phyloP scores from a whole-genome alignment of 164 flowering plant genomes.

The Saururus chinensis region DNA sequence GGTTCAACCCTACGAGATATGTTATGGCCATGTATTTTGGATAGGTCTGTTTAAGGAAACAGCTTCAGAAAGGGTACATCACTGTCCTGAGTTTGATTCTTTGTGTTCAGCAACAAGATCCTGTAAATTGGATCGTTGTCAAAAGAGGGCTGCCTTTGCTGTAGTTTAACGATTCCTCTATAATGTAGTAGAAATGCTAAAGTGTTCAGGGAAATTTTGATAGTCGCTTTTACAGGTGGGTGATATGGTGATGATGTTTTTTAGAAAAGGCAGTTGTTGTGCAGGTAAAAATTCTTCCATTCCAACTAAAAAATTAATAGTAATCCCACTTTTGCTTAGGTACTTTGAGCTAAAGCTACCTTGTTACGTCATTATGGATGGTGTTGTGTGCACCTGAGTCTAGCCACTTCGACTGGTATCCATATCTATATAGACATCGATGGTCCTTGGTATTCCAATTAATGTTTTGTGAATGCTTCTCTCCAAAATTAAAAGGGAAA shows the following conservation, averaged over 20 bases:
- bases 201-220: neutral
- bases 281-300: too few relatives aligned
- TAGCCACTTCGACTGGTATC: too few relatives aligned
- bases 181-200: neutral
- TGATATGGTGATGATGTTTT: neutral
- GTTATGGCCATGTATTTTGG: constrained; percentile 82
- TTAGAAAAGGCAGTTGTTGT: too few relatives aligned
- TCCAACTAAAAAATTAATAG: too few relatives aligned
- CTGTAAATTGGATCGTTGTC: neutral
- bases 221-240: neutral
- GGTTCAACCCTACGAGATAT: constrained; percentile 97
- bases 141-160: neutral
- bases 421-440: too few relatives aligned
- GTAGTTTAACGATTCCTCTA: neutral
- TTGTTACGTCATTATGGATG: too few relatives aligned
- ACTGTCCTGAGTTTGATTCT: neutral
- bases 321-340: too few relatives aligned
- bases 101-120: neutral
- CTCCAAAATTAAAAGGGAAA: too few relatives aligned
- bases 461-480: too few relatives aligned
- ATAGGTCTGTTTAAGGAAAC: constrained; percentile 7
- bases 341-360: too few relatives aligned
- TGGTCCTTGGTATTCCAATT: too few relatives aligned
- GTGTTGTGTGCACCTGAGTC: too few relatives aligned
- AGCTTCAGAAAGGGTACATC: neutral